Evolutionary conservation across 805 yeast species (phyloP).

Genomic region (Candida alai): DNA sequence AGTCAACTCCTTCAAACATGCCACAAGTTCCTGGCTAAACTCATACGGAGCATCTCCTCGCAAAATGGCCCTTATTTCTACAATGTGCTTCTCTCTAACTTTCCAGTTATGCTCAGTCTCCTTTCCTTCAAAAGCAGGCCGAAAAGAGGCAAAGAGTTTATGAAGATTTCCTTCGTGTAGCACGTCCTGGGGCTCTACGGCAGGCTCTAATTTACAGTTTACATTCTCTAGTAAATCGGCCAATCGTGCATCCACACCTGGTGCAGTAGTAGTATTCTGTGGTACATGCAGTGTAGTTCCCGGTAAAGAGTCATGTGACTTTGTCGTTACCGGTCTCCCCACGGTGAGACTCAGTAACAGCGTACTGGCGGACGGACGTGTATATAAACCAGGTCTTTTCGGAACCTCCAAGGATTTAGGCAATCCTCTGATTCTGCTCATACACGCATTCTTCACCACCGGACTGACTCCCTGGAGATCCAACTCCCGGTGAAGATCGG

Average conservation of each 20-base stretch:
- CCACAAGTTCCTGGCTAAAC: slow-evolving; percentile 37
- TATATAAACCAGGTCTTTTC: too few relatives aligned
- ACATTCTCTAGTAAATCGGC: slow-evolving; percentile 11
- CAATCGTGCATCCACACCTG: neutral
- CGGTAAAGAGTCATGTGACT: too few relatives aligned
- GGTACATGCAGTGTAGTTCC: neutral
- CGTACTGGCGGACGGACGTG: too few relatives aligned
- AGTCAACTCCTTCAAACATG: slow-evolving; percentile 20
- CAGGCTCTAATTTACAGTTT: slow-evolving; percentile 37
- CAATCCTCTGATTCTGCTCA: too few relatives aligned
- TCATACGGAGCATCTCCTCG: slow-evolving; percentile 51
- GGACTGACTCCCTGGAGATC: too few relatives aligned
- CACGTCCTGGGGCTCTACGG: slow-evolving; percentile 29
- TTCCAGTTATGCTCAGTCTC: slow-evolving; percentile 92
- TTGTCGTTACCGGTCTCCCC: too few relatives aligned
- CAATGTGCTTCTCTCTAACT: slow-evolving; percentile 58
- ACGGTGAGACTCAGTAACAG: too few relatives aligned
- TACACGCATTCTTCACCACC: too few relatives aligned
- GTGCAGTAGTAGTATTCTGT: neutral
- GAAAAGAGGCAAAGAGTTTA: slow-evolving; percentile 14
- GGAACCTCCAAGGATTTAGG: too few relatives aligned
- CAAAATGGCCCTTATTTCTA: slow-evolving; percentile 53
- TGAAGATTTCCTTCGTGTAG: slow-evolving; percentile 19
- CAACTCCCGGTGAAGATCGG: too few relatives aligned
- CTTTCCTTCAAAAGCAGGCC: slow-evolving; percentile 52